These are phyloP conservation scores for Proliferodiscus dingleyae DNA, from an alignment of 2,329 filamentous ascomycete species.

Conservation along the genomic window DNA sequence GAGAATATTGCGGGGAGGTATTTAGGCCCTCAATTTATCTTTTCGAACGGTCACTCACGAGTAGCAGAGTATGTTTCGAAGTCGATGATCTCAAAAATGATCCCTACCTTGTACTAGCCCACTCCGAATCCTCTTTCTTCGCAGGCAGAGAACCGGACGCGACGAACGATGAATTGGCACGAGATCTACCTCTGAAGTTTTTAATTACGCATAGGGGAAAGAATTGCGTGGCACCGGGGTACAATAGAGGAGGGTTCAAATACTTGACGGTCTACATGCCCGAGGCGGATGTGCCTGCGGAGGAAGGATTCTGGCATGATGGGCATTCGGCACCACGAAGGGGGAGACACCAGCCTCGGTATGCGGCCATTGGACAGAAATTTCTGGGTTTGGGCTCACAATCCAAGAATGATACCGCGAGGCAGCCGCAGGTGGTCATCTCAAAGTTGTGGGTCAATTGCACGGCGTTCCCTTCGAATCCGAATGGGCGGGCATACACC, in stretches of 20 bases:
- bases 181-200: conserved; percentile 32
- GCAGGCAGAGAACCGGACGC: conserved; percentile 33
- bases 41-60: too few relatives aligned
- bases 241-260: conserved; percentile 36
- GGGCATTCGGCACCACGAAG: conserved; percentile 9
- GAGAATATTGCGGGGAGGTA: conserved; percentile 40
- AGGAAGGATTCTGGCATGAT: conserved; percentile 22
- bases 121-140: conserved; percentile 36
- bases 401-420: conserved; percentile 9
- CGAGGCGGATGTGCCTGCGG: conserved; percentile 15
- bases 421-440: conserved; percentile 30
- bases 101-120: conserved; percentile 32
- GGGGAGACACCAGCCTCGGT: conserved; percentile 10
- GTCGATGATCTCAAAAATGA: conserved; percentile 28
- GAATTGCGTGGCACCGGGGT: conserved; percentile 33
- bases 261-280: conserved; percentile 36
- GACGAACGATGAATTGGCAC: conserved; percentile 30
- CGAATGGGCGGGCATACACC: conserved; percentile 46
- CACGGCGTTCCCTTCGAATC: conserved; percentile 38
- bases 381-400: conserved; percentile 8
- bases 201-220: conserved; percentile 28
- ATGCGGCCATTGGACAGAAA: conserved; percentile 15
- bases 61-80: conserved; percentile 34
- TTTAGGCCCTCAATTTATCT: too few relatives aligned
- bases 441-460: conserved; percentile 36